Evolutionary conservation across 2,329 filamentous ascomycete species (phyloP).

Genomic region (Aureobasidium sp.): DNA sequence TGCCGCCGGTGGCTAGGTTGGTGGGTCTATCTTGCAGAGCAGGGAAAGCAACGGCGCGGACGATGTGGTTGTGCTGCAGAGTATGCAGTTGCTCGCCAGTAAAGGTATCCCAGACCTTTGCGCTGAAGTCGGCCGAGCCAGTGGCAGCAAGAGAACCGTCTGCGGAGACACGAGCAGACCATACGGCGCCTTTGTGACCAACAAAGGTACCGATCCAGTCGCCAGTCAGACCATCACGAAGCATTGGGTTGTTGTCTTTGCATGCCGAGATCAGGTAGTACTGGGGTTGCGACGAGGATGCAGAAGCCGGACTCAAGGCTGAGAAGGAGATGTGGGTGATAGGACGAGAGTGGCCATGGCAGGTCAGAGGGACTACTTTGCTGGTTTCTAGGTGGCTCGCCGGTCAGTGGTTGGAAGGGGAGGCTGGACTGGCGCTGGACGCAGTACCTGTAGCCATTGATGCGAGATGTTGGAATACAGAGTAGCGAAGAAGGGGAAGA

Average conservation of each 20-base stretch:
- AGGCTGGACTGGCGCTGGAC: neutral
- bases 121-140: conserved; percentile 83
- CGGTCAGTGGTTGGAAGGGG: neutral
- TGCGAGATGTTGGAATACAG: neutral
- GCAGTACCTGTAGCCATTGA: conserved; percentile 9
- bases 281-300: conserved; percentile 32
- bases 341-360: conserved; percentile 86
- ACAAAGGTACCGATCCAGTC: conserved; percentile 99
- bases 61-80: conserved; percentile 88
- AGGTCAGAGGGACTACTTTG: conserved; percentile 78
- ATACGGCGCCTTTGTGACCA: conserved; percentile 96
- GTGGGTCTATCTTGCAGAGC: conserved; percentile 57
- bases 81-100: conserved; percentile 83
- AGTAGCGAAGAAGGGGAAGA: neutral
- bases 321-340: conserved; percentile 91
- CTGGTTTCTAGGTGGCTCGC: conserved; percentile 26
- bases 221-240: conserved; percentile 89
- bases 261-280: conserved; percentile 84
- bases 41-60: conserved; percentile 79
- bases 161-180: conserved; percentile 85
- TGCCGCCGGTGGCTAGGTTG: conserved; percentile 82
- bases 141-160: conserved; percentile 86
- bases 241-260: conserved; percentile 93
- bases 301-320: conserved; percentile 47
- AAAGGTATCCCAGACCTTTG: conserved; percentile 95